Percentiles rank a stretch among this genome's conserved stretches.
These are phyloP conservation scores for Sporobolus alterniflorus DNA, from an alignment of 202 grass and related monocot species.

Conservation along the genomic window DNA sequence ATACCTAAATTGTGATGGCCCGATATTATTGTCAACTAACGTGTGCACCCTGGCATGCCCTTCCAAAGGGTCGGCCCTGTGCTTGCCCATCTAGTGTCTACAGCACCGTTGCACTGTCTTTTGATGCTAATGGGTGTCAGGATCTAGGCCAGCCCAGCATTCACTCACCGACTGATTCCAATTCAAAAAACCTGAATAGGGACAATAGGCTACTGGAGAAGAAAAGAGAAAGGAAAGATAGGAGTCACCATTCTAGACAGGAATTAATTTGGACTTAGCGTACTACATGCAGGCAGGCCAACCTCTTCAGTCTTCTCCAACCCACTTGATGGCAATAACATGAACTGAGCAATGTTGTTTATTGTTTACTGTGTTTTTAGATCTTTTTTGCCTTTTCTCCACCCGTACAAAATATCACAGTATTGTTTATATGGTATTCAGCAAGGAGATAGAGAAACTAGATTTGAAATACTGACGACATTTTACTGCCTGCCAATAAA, in stretches of 20 bases:
- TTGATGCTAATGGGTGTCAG: conserved; percentile 37
- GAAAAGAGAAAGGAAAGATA: conserved; percentile 24
- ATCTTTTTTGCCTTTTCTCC: background rate
- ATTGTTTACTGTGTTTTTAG: background rate
- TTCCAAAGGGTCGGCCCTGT: conserved; percentile 44
- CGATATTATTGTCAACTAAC: conserved; percentile 65
- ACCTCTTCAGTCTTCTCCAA: conserved; percentile 12
- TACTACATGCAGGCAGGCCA: conserved; percentile 37
- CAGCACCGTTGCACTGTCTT: conserved; percentile 46
- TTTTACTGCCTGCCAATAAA: background rate
- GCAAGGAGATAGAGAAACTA: background rate
- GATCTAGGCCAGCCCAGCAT: conserved; percentile 41
- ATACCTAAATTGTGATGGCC: conserved; percentile 54
- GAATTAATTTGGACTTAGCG: conserved; percentile 42
- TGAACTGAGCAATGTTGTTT: conserved; percentile 17
- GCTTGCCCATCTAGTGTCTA: conserved; percentile 58
- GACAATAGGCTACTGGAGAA: conserved; percentile 35
- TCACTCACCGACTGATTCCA: conserved; percentile 13
- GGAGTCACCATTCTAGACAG: conserved; percentile 38
- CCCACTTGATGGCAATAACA: conserved; percentile 41
- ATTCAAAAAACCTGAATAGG: conserved; percentile 31
- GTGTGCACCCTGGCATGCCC: conserved; percentile 56
- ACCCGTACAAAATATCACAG: background rate
- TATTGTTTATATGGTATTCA: conserved; percentile 1
- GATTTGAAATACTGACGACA: conserved; percentile 14